Base-by-base conservation (phyloP, 148 eudicot species). In the Silene conica region DNA sequence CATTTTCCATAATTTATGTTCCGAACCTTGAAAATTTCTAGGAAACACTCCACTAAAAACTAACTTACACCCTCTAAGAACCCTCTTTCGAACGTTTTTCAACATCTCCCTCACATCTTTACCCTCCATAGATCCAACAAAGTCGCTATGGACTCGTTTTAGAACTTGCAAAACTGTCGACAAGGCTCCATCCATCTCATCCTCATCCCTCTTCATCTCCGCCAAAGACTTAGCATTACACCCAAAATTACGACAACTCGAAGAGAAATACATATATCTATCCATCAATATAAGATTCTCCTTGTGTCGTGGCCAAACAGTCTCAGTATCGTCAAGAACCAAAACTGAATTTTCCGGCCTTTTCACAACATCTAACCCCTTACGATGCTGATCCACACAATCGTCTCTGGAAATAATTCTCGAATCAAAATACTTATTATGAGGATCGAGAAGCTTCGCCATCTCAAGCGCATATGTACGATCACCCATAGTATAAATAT, bases 401-500 rank as follows among this genome's bases (percentile, higher is more conserved):
- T 26, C 28, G 2, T 26, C 28, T 1, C 28, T 1, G 1, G 28
- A 26, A 26, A 26, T 26, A 26, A 26, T 26, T 26, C 28, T 1
- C 28, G 28, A 26, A 26, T 26, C 28, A 26, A 26, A 26, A 26
- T 26, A 26, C 28, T 26, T 26, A 26, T 26, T 26, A 1, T 26
- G 1, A 1, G 28, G 28, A 26, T 26, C 28, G 2, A 26, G 28
- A 26, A 26, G 28, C 28, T 26, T 26, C 2, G 28, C 28, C 28
- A 26, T 26, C 28, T 26, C 28, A 26, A 26, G 28, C n/a, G n/a
- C n/a, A 76, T 91, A 93, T 2, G 81, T 52, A 11, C 88, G 84
- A 66, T 91, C 91, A n/a, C 97, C 98, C 95, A 88, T 91, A 0
- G 98, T 93, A 74, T 91, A 93, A 59, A 93, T 87, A 78, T 84